Evolutionary conservation across 2,329 filamentous ascomycete species (phyloP).

Genomic region (Epicoccum sorghinum): DNA sequence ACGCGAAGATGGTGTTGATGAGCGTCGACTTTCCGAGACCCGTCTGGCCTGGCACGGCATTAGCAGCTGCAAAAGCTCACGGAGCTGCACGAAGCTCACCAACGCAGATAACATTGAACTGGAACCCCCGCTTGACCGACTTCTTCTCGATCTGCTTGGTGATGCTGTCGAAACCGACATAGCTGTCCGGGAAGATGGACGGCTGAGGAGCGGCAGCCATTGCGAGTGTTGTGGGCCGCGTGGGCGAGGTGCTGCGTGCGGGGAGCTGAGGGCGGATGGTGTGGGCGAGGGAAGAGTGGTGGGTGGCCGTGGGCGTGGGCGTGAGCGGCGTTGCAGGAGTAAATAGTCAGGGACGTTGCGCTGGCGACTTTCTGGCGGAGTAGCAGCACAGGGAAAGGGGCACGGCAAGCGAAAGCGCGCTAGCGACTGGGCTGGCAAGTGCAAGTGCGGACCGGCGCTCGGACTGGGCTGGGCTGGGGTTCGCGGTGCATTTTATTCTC

Average conservation of each 20-base stretch:
- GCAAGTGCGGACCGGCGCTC: constrained; percentile 35
- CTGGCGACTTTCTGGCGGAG: constrained; percentile 47
- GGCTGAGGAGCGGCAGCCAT: constrained; percentile 70
- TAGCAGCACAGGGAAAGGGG: constrained; percentile 49
- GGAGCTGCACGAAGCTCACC: constrained; percentile 67
- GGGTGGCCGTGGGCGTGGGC: constrained; percentile 15
- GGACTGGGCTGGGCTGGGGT: constrained; percentile 24
- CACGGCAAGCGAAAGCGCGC: constrained; percentile 43
- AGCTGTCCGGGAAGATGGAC: constrained; percentile 85
- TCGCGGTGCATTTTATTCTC: constrained; percentile 33
- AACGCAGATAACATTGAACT: constrained; percentile 99
- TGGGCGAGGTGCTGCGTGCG: constrained; percentile 16
- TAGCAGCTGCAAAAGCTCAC: constrained; percentile 3
- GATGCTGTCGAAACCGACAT: constrained; percentile 99
- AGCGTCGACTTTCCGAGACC: constrained; percentile 98
- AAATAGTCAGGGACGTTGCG: constrained; percentile 42
- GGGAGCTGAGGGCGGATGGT: constrained; percentile 19
- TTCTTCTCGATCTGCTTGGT: constrained; percentile 99
- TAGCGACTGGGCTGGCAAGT: constrained; percentile 35
- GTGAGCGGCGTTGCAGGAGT: constrained; percentile 22
- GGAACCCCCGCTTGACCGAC: constrained; percentile 98
- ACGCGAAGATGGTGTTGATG: constrained; percentile 99
- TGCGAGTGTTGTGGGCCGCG: constrained; percentile 40
- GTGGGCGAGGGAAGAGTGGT: constrained; percentile 22
- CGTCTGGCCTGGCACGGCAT: constrained; percentile 76